Base-by-base conservation (phyloP, 2,329 filamentous ascomycete genomes). In the Ceratocystiopsis minuta region DNA sequence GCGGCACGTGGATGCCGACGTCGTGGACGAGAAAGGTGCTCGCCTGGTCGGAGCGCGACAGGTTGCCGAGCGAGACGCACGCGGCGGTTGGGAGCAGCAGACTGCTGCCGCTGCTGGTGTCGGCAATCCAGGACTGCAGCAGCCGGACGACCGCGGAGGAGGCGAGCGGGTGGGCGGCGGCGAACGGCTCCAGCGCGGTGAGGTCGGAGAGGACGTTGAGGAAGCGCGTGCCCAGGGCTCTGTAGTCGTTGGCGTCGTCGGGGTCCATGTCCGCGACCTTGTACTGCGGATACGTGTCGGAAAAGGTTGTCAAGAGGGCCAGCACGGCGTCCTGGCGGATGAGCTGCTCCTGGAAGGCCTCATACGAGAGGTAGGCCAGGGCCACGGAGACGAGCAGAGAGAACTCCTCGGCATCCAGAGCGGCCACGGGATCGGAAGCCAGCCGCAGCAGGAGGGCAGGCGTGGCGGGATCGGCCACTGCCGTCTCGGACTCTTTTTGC, bases 41-140 rank as follows among this genome's bases (percentile, higher is more conserved):
- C 3, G 63, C 56, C 36, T 62, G 63, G 49, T 79, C 74, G 2
- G 67, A 73, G 34, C 75, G 69, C 6, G 70, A 68, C 34, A 79
- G 55, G 51, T 79, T 79, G 33, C 75, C 75, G 2, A 79, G 59
- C 15, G 68, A 64, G 4, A 79, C 64, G 47, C 73, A 78, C 1
- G 70, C 73, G 5, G 70, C 70, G 2, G 69, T 62, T 42, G 41
- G 40, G 3, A 78, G 61, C 37, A 61, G 58, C 0, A 57, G 46
- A 45, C 67, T 55, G 42, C 50, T 46, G 45, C 50, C 53, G 47
- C 51, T 54, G 24, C 24, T 28, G 24, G 5, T 28, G 53, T 47
- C 39, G 20, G 39, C 38, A 9, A 70, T 53, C 66, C 66, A 70
- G 32, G 52, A 47, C 28, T 59, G 53, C 4, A 70, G 52, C 1